phyloP scores from a whole-genome alignment of 768 basidiomycete species.

The Pilatotrama ljubarskyi region DNA sequence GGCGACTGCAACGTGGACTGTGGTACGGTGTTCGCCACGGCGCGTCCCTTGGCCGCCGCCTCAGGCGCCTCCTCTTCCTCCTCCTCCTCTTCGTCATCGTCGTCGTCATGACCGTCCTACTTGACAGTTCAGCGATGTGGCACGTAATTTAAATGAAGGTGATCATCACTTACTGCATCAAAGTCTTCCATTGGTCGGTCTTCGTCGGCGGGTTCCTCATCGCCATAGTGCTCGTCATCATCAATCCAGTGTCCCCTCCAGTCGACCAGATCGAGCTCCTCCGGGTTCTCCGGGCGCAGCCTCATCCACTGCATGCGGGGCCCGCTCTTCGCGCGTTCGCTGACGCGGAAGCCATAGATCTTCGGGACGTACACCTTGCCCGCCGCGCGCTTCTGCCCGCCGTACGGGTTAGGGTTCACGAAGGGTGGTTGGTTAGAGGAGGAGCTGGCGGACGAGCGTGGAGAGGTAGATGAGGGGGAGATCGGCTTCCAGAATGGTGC shows the following conservation, averaged over 20 bases:
- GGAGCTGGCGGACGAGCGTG: conserved; percentile 39
- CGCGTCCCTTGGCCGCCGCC: conserved; percentile 11
- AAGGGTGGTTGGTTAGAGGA: conserved; percentile 56
- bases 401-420: conserved; percentile 85
- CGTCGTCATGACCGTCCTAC: conserved; percentile 45
- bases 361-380: conserved; percentile 87
- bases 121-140: not conserved
- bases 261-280: conserved; percentile 85
- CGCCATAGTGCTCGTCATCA: conserved; percentile 68
- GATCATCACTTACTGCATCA: conserved; percentile 59
- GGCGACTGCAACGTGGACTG: conserved; percentile 29
- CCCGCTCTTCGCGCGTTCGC: conserved; percentile 90
- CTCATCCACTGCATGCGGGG: conserved; percentile 98
- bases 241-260: conserved; percentile 90
- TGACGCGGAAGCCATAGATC: conserved; percentile 98
- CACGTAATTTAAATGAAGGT: not conserved
- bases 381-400: conserved; percentile 85
- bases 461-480: conserved; percentile 53
- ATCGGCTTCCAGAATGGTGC: conserved; percentile 87
- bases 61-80: conserved; percentile 45
- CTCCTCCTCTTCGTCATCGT: conserved; percentile 54
- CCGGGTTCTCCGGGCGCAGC: conserved; percentile 75
- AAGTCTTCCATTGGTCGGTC: conserved; percentile 87
- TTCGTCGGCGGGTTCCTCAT: conserved; percentile 44
- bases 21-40: conserved; percentile 1